phyloP scores from a whole-genome alignment of 345 rosid genomes.

The Citrus cavaleriei region DNA sequence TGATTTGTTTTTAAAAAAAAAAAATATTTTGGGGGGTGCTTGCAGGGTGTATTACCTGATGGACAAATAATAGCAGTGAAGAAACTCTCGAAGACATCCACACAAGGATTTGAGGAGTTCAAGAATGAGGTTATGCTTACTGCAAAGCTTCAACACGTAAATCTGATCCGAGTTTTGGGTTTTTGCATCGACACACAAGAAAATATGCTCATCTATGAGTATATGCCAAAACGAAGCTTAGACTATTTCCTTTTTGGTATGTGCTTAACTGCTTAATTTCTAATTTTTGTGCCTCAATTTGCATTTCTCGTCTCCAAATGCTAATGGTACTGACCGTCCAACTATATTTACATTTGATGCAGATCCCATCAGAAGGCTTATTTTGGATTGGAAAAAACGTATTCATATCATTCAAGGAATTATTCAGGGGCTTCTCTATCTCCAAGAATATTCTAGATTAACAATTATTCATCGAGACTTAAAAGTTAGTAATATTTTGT shows the following conservation, averaged over 20 bases:
- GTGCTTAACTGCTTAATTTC: background rate
- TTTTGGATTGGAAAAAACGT: conserved; percentile 7
- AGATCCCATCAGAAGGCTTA: background rate
- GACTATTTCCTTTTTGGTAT: background rate
- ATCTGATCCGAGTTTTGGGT: conserved; percentile 9
- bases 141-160: conserved; percentile 14
- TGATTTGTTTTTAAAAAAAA: no score
- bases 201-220: background rate
- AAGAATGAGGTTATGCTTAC: conserved; percentile 26
- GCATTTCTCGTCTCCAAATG: no score
- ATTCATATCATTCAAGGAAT: conserved; percentile 11
- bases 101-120: conserved; percentile 19
- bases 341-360: background rate
- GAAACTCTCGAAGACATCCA: conserved; percentile 14
- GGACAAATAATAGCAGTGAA: conserved; percentile 17
- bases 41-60: background rate
- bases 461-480: conserved; percentile 24
- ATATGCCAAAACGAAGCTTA: conserved; percentile 12
- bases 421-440: conserved; percentile 27
- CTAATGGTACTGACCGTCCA: background rate
- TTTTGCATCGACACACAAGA: conserved; percentile 12
- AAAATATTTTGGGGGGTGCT: no score
- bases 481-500: background rate
- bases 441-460: conserved; percentile 30
- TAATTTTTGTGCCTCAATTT: background rate